Evolutionary conservation across 2,329 filamentous ascomycete genomes (phyloP), one percentile per base, ranked within the genome.

Genomic region (Fusarium praegraminearum): DNA sequence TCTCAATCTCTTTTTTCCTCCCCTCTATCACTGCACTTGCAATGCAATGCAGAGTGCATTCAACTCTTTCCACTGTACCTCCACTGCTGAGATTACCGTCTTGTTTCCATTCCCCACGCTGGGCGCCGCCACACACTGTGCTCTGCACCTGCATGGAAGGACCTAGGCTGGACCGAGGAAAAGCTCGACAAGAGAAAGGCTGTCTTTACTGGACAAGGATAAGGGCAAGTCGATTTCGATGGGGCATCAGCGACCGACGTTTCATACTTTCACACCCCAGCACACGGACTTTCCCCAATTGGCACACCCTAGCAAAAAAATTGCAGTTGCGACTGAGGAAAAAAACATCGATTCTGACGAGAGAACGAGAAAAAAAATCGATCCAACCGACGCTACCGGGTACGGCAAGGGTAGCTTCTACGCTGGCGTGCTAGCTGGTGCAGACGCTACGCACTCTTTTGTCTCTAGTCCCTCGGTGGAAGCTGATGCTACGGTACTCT

Each of bases 31-130:
- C 22, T 59, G 15, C 43, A 53, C 20, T 41, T 57, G 52, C 45
- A 65, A 40, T 57, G 45, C 58, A 51, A 36, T 50, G 49, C 54
- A 38, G 35, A 36, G 33, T 50, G 47, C 20, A 22, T 33, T 56
- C 57, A 24, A 54, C 65, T 44, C 50, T 62, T 49, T 65, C 28
- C 28, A 30, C 28, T 53, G 36, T 26, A 54, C 67, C 45, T 57
- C 59, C 68, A 69, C 64, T 69, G 57, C 20, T 62, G 71, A 75
- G 73, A 75, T 75, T 75, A 73, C 66, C 66, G 73, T 75, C 65
- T 75, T 75, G 73, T 75, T 75, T 73, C 73, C 73, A 75, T 75
- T 75, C 73, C 73, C 73, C 73, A 75, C 71, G 70, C 52, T 66
- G 46, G 33, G 46, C 52, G 56, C 36, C 65, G 69, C 71, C 70